phyloP scores from a whole-genome alignment of 306 rosid species.

The Hippophae gyantsensis region DNA sequence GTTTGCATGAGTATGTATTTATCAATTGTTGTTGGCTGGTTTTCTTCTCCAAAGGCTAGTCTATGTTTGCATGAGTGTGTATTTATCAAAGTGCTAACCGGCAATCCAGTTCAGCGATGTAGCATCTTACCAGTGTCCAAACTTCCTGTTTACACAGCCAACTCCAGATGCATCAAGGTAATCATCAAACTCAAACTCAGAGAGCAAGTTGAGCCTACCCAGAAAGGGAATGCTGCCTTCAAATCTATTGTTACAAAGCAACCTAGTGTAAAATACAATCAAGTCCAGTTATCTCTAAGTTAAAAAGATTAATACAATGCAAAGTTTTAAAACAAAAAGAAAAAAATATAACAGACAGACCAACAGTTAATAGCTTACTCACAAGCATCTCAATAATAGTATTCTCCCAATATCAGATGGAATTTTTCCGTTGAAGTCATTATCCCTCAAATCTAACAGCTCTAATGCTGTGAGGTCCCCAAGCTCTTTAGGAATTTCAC shows the following conservation, averaged over 20 bases:
- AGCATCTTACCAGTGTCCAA: conserved; percentile 52
- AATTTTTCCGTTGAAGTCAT: conserved; percentile 52
- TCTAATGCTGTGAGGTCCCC: conserved; percentile 53
- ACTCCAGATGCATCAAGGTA: conserved; percentile 26
- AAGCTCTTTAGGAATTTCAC: conserved; percentile 69
- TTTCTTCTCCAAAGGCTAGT: not conserved
- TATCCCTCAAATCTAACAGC: conserved; percentile 75
- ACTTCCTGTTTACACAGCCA: conserved; percentile 47
- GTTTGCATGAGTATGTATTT: too few relatives aligned
- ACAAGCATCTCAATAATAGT: conserved; percentile 55
- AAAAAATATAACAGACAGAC: conserved; percentile 1
- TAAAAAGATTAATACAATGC: not conserved
- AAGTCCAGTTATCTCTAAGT: conserved; percentile 16
- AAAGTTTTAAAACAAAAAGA: too few relatives aligned
- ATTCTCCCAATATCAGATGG: conserved; percentile 53
- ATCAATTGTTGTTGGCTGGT: not conserved
- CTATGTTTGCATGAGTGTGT: not conserved
- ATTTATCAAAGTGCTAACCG: not conserved
- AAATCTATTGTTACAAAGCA: conserved; percentile 51
- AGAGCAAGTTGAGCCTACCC: conserved; percentile 29
- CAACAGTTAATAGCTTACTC: conserved; percentile 31
- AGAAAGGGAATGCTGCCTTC: conserved; percentile 39
- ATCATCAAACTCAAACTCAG: conserved; percentile 35
- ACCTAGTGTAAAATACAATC: conserved; percentile 31
- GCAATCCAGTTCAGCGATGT: not conserved